These are phyloP conservation scores for Puya raimondii DNA, from an alignment of 176 grass and related monocot genomes.

Conservation along the genomic window DNA sequence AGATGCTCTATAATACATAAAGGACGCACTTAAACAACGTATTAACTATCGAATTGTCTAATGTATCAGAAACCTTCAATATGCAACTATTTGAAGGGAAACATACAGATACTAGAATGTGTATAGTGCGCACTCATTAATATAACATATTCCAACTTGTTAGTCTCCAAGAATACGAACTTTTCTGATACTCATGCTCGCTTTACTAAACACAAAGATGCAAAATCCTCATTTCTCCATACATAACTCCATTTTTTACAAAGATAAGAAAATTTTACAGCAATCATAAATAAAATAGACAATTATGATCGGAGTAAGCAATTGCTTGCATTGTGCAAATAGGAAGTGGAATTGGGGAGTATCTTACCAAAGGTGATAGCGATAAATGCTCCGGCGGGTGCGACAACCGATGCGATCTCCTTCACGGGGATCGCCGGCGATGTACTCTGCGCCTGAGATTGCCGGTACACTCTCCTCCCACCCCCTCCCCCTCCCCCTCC, in stretches of 20 bases:
- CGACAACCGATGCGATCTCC: slow-evolving; percentile 32
- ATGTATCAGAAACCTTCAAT: too few species aligned
- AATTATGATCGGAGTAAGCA: background rate
- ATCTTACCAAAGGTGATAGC: slow-evolving; percentile 58
- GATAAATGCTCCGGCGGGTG: slow-evolving; percentile 43
- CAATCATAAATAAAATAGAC: slow-evolving; percentile 4
- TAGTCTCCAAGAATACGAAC: background rate
- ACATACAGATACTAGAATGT: background rate
- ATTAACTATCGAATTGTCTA: too few species aligned
- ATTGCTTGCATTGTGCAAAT: background rate
- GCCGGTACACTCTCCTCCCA: slow-evolving; percentile 38
- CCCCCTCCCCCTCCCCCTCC: slow-evolving; percentile 17
- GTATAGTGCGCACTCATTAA: background rate
- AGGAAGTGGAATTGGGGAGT: slow-evolving; percentile 10
- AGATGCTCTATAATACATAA: too few species aligned
- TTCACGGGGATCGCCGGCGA: slow-evolving; percentile 20
- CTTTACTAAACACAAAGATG: background rate
- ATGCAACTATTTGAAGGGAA: too few species aligned
- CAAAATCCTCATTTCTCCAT: background rate
- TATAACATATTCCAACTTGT: background rate
- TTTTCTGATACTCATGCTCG: too few species aligned
- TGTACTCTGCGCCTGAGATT: slow-evolving; percentile 39
- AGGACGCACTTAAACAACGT: too few species aligned
- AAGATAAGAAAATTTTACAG: too few species aligned
- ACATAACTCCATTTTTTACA: background rate